Evolutionary conservation across 495 filamentous ascomycete species (phyloP), one percentile per base, ranked within the genome.

Genomic region (Penicillium robsamsonii): DNA sequence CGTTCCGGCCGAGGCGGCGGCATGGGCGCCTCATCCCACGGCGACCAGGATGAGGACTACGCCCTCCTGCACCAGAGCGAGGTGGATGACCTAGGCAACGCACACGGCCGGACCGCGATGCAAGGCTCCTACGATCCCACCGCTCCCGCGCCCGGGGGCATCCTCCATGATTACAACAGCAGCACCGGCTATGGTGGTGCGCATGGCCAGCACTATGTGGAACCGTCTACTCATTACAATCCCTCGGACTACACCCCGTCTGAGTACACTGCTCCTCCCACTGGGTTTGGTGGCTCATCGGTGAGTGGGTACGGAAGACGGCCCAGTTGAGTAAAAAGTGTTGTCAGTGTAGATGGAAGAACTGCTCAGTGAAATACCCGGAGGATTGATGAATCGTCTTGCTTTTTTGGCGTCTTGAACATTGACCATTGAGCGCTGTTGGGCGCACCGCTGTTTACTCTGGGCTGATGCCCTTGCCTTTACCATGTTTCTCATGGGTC

Each of bases 181-280:
- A 78, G 65, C 33, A 78, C 76, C 31, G 68, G 71, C 59, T 80
- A 81, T 50, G 75, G 77, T 17, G 72, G 74, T 31, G 70, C 75
- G 13, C 71, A 77, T 44, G 75, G 72, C 0, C 72, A 75, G 61
- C 75, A 76, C 55, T 75, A 76, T 20, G 17, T 10, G 27, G 45
- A 47, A 10, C 30, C 45, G 1, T 47, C 45, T 20, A 47, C 45
- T 7, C 29, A 46, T 5, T 54, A 41, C 27, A 52, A 40, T 20
- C 50, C 50, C n/a, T 54, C 40, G 18, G 64, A 68, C 5, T 65
- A 65, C 43, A 55, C 63, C 2, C 61, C 66, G 17, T 63, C 64
- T 15, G 66, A 70, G 7, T 70, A 64, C 29, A 52, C 50, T 15
- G 50, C 38, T 27, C 50, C 38, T 27, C 50, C 37, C n/a, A 42